Evolutionary conservation across 2,329 filamentous ascomycete species (phyloP).

Genomic region (Gyromitra esculenta): DNA sequence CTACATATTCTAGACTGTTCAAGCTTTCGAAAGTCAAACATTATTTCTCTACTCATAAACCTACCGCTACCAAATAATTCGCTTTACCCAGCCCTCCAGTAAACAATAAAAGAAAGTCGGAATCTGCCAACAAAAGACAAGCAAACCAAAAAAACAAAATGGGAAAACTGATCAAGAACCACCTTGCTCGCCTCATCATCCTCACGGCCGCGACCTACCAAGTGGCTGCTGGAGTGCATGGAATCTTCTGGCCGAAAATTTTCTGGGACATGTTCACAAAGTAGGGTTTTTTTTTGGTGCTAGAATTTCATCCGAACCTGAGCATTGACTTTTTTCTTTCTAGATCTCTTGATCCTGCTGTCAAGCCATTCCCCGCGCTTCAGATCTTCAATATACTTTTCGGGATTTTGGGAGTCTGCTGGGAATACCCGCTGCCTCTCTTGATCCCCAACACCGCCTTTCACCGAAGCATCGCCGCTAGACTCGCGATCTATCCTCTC

Average conservation of each 20-base stretch:
- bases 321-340: conserved; percentile 17
- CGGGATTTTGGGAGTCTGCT: conserved; percentile 79
- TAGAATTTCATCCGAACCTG: conserved; percentile 10
- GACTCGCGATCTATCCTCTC: conserved; percentile 83
- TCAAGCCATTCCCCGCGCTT: conserved; percentile 86
- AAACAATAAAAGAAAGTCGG: conserved; percentile 61
- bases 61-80: conserved; percentile 20
- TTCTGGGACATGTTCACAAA: conserved; percentile 98
- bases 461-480: conserved; percentile 87
- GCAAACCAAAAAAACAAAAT: conserved; percentile 65
- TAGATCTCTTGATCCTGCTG: conserved; percentile 78
- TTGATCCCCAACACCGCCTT: conserved; percentile 76
- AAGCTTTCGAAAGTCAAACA: conserved; percentile 31
- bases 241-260: conserved; percentile 98
- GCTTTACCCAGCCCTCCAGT: background rate
- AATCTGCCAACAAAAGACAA: conserved; percentile 31
- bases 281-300: conserved; percentile 44
- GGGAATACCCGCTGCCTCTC: conserved; percentile 87
- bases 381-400: conserved; percentile 90
- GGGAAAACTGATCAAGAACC: conserved; percentile 99
- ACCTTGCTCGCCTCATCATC: conserved; percentile 95
- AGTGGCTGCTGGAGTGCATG: conserved; percentile 80
- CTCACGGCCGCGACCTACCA: conserved; percentile 84
- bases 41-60: conserved; percentile 18
- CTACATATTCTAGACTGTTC: conserved; percentile 22